These are phyloP conservation scores for Pseudocercospora fijiensis DNA, from an alignment of 2,329 filamentous ascomycete species.

Conservation along the genomic window DNA sequence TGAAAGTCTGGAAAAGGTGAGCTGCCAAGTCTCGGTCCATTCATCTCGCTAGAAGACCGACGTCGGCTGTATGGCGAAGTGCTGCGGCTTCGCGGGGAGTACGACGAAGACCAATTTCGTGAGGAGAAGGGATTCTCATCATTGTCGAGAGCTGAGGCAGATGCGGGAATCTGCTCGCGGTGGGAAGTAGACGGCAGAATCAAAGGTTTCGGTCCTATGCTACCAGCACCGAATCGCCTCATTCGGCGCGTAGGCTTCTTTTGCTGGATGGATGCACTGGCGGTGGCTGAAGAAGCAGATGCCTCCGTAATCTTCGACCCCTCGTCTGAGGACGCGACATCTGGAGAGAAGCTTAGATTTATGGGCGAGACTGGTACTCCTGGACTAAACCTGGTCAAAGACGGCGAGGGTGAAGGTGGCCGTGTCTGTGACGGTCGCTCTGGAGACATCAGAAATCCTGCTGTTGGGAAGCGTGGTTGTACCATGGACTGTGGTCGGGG, in stretches of 20 bases:
- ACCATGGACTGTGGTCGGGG: slow-evolving; percentile 39
- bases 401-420: slow-evolving; percentile 18
- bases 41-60: background rate
- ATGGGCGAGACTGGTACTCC: slow-evolving; percentile 18
- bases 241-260: slow-evolving; percentile 34
- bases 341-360: slow-evolving; percentile 22
- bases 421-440: slow-evolving; percentile 26
- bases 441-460: slow-evolving; percentile 33
- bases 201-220: slow-evolving; percentile 36
- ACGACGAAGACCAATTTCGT: background rate
- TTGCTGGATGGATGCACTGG: slow-evolving; percentile 12
- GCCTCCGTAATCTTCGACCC: slow-evolving; percentile 15
- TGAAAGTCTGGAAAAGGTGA: slow-evolving; percentile 13
- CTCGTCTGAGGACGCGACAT: slow-evolving; percentile 22
- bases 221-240: slow-evolving; percentile 40
- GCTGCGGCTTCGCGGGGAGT: slow-evolving; percentile 5
- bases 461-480: slow-evolving; percentile 37
- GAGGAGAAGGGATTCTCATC: slow-evolving; percentile 13
- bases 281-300: slow-evolving; percentile 10
- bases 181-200: slow-evolving; percentile 38
- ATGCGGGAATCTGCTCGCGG: slow-evolving; percentile 29
- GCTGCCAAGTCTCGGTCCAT: slow-evolving; percentile 1
- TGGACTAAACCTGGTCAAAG: slow-evolving; percentile 14
- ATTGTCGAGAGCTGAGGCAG: slow-evolving; percentile 32
- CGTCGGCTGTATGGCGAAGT: background rate